These are phyloP conservation scores for Parascedosporium putredinis DNA, from an alignment of 2,329 filamentous ascomycete genomes.

Conservation along the genomic window DNA sequence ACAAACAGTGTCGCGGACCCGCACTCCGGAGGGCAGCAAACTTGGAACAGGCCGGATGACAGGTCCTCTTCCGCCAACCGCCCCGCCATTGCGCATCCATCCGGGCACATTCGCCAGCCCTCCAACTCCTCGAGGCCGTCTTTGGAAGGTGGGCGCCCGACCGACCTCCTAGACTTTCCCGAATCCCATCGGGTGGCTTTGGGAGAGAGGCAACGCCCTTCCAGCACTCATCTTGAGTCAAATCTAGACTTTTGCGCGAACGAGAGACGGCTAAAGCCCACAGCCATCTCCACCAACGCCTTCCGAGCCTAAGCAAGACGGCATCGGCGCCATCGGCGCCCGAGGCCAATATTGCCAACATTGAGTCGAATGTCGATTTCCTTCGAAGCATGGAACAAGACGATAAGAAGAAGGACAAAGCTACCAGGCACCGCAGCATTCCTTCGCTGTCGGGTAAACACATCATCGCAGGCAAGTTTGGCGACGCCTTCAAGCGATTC, in stretches of 20 bases:
- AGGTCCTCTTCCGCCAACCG: conserved; percentile 1
- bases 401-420: conserved; percentile 48
- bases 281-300: neutral
- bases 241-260: conserved; percentile 76
- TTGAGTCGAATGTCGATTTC: conserved; percentile 74
- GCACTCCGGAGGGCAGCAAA: neutral
- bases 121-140: conserved; percentile 52
- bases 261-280: conserved; percentile 38
- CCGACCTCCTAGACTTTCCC: conserved; percentile 49
- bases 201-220: conserved; percentile 51
- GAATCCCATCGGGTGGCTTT: conserved; percentile 37
- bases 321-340: neutral
- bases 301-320: neutral
- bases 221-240: conserved; percentile 73
- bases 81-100: conserved; percentile 4
- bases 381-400: conserved; percentile 66
- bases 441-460: conserved; percentile 65
- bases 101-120: conserved; percentile 22
- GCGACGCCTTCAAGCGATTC: conserved; percentile 87
- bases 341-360: conserved; percentile 19
- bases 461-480: conserved; percentile 78
- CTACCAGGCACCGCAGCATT: conserved; percentile 64
- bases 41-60: neutral
- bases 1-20: neutral
- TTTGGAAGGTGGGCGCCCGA: conserved; percentile 56